Conservation (phyloP, 2,329 filamentous ascomycete genomes). For the Neonectria hederae region DNA sequence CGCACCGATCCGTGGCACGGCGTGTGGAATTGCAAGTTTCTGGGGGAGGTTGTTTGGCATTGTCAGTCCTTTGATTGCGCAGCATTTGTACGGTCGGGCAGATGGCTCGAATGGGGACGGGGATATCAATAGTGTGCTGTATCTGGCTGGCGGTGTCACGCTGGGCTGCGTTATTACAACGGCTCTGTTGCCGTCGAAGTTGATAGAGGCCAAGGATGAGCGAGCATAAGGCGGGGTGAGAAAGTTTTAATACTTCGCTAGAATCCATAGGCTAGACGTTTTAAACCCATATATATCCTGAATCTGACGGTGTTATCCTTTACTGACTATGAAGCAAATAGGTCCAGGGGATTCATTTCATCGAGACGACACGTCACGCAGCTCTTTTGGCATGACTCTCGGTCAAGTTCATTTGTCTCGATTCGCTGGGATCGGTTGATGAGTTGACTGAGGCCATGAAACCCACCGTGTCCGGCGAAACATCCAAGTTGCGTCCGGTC, state of each 20-base stretch:
- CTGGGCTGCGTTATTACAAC: conserved; percentile 62
- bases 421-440: too few relatives aligned
- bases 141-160: conserved; percentile 64
- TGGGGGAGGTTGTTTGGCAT: conserved; percentile 68
- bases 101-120: conserved; percentile 41
- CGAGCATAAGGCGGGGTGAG: background rate
- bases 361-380: too few relatives aligned
- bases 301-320: too few relatives aligned
- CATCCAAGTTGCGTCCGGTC: too few relatives aligned
- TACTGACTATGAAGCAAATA: too few relatives aligned
- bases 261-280: too few relatives aligned
- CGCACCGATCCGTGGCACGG: conserved; percentile 63
- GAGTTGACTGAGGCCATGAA: too few relatives aligned
- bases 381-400: too few relatives aligned
- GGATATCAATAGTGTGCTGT: conserved; percentile 61
- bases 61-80: conserved; percentile 64
- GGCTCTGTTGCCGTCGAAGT: conserved; percentile 55
- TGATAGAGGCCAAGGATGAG: conserved; percentile 49
- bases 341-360: too few relatives aligned
- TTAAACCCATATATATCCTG: too few relatives aligned
- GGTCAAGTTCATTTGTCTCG: too few relatives aligned
- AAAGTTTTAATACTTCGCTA: background rate
- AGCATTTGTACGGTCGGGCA: conserved; percentile 51
- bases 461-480: too few relatives aligned
- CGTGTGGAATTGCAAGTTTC: conserved; percentile 66